Base-by-base conservation (phyloP, 148 eudicot genomes). In the Beta vulgaris region DNA sequence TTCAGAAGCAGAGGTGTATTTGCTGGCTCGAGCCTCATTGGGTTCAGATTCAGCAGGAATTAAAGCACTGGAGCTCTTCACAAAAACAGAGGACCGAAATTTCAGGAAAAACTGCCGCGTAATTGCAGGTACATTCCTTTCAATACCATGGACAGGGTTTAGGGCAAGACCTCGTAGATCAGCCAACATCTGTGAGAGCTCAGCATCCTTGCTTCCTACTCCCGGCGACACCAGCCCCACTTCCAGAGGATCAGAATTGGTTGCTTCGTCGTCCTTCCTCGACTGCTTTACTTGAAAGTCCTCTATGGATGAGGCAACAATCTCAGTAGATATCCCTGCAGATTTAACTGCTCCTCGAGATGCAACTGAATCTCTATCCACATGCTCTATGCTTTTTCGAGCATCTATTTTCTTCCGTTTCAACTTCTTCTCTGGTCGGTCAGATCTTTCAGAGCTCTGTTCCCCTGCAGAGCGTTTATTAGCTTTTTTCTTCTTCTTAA, bases 161-260 rank as follows among this genome's bases (percentile, higher is more conserved):
- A 88, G 83, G 37, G 98, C 97, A 82, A 93, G 93, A 72, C 82
- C 82, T 2, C 74, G 85, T 73, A 93, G 71, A 78, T 85, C 92
- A 74, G 69, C 53, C 66, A 93, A 78, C 68, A 89, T 78, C 35
- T 83, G 80, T 26, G 74, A 78, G 70, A 91, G 81, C 58, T 89
- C 84, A 26, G 63, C 69, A 34, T 73, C 77, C 25, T 25, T 49
- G 37, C 75, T 76, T 59, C 58, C 43, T 28, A 34, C 75, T 71
- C 35, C 72, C 25, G 36, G 16, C 71, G 82, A 74, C 21, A 39
- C 43, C 36, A 66, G 35, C 25, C 77, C 65, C 23, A 54, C 54
- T 71, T 82, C 82, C 43, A 72, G 75, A 73, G 82, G 68, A 68
- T 29, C 23, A 55, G 82, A 69, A 73, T 59, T 72, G 21, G 28